Percentiles rank a stretch among this genome's conserved stretches.
phyloP scores from a whole-genome alignment of 495 filamentous ascomycete genomes.

The Cercophora scortea region DNA sequence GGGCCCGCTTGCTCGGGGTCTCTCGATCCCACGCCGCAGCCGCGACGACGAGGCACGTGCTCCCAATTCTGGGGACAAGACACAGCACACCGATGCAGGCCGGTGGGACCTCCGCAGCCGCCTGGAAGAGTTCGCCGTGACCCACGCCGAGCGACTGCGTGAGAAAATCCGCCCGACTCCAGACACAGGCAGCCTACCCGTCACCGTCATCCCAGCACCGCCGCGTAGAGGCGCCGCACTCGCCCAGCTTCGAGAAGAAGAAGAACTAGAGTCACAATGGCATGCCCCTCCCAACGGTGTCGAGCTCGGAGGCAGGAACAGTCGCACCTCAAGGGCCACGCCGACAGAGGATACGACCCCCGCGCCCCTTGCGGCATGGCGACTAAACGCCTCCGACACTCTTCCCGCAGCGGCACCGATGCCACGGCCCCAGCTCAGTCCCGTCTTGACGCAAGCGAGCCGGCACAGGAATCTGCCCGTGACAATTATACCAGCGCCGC shows the following conservation, averaged over 20 bases:
- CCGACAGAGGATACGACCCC: neutral
- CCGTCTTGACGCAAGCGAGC: neutral
- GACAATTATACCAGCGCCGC: neutral
- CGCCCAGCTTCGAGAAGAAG: slow-evolving; percentile 35
- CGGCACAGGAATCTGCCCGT: neutral
- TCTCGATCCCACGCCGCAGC: slow-evolving; percentile 12
- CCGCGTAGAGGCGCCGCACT: slow-evolving; percentile 37
- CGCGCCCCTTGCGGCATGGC: neutral
- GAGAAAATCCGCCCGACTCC: slow-evolving; percentile 37
- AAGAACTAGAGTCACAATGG: slow-evolving; percentile 16
- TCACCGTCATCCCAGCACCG: slow-evolving; percentile 43
- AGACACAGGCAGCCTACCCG: slow-evolving; percentile 40
- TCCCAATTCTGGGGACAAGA: neutral
- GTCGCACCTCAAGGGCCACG: neutral
- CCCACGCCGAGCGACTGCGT: slow-evolving; percentile 37
- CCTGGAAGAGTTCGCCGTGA: slow-evolving; percentile 40
- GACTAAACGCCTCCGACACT: neutral
- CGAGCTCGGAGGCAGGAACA: neutral
- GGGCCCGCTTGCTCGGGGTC: slow-evolving; percentile 16
- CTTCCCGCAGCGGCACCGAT: neutral
- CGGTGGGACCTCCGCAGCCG: slow-evolving; percentile 37
- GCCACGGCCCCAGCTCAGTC: neutral
- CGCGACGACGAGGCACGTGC: slow-evolving; percentile 10
- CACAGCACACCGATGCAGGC: neutral
- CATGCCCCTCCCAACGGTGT: neutral